Conservation (phyloP, 2,329 filamentous ascomycete genomes). For the Akanthomyces muscarius region DNA sequence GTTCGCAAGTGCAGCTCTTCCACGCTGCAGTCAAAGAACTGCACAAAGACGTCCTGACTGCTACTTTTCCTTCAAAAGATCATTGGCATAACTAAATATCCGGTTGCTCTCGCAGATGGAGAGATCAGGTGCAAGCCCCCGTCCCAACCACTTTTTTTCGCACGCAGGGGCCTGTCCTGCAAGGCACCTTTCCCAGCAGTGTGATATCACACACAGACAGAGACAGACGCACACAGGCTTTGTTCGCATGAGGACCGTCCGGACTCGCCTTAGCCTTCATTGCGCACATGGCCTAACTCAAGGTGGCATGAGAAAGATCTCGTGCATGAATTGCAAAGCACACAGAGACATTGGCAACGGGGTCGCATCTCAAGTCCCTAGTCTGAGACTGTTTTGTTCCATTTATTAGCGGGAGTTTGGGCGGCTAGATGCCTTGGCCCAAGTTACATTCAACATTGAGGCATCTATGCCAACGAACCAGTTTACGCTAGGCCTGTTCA, state of each 20-base stretch:
- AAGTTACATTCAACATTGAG: background rate
- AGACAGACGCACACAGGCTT: background rate
- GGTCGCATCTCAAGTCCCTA: background rate
- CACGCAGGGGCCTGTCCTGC: background rate
- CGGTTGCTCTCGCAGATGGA: background rate
- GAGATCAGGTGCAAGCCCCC: background rate
- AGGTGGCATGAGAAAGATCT: background rate
- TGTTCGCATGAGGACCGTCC: background rate
- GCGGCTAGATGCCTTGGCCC: slow-evolving; percentile 10
- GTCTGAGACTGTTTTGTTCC: background rate
- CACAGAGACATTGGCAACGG: background rate
- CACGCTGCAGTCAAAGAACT: background rate
- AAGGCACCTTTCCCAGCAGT: background rate
- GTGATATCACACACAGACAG: background rate
- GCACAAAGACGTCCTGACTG: background rate
- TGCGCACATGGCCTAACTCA: background rate
- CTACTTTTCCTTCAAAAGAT: background rate
- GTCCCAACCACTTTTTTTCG: slow-evolving; percentile 1
- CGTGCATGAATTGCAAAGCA: background rate
- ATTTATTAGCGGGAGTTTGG: background rate
- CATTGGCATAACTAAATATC: background rate
- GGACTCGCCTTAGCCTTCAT: background rate
- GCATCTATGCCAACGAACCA: background rate
- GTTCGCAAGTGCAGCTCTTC: background rate
- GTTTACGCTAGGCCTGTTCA: background rate